Evolutionary conservation across 1,284 basidiomycete species (phyloP).

Genomic region (Boletus austroedulis): DNA sequence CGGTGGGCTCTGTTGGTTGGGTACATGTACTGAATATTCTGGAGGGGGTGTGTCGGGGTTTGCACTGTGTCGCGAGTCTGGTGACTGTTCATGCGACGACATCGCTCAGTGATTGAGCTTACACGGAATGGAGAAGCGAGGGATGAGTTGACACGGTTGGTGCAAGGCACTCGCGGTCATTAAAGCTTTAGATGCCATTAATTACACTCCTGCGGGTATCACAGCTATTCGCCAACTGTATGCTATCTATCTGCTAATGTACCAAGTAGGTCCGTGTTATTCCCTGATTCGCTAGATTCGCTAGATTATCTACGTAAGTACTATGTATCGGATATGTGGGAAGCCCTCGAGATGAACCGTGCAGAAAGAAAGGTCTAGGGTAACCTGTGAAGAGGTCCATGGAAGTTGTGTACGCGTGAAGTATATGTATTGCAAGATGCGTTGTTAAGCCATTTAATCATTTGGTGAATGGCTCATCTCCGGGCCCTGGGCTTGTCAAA

Average conservation of each 20-base stretch:
- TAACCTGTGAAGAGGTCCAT: not conserved
- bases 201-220: not conserved
- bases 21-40: constrained; percentile 29
- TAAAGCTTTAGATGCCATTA: constrained; percentile 1
- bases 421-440: not conserved
- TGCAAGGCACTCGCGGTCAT: constrained; percentile 3
- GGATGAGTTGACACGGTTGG: not conserved
- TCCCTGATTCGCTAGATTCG: not conserved
- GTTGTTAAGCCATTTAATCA: not conserved
- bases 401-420: not conserved
- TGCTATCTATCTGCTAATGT: not conserved
- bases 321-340: not conserved
- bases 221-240: not conserved
- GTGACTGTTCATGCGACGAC: constrained; percentile 12
- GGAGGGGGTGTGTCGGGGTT: constrained; percentile 34
- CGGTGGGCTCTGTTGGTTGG: constrained; percentile 10
- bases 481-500: constrained; percentile 1
- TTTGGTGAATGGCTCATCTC: not conserved
- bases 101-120: constrained; percentile 6
- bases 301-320: too few species aligned
- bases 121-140: not conserved
- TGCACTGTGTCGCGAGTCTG: constrained; percentile 16
- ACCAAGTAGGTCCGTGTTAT: not conserved
- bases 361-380: not conserved
- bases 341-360: not conserved